Evolutionary conservation across 305 asterid species (phyloP), one percentile per base, ranked within the genome.

Genomic region (Solanum hybrid): DNA sequence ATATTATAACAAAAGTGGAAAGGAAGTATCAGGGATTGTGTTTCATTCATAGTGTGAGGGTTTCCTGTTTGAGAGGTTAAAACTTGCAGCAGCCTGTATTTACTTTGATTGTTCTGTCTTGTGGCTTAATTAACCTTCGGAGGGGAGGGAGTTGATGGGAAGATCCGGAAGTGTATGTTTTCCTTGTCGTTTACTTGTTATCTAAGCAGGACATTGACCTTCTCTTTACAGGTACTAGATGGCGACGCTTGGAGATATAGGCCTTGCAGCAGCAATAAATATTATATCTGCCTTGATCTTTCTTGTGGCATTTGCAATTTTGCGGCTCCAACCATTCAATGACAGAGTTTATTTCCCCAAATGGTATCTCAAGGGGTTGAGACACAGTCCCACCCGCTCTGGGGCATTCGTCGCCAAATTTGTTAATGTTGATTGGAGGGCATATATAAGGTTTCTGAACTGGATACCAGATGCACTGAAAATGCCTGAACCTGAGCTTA

Each of bases 401-500:
- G 98, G 99, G 90, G 91, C 95, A 3, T 93, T 91, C 37, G 96
- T 94, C 17, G 69, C 79, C 88, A 95, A 91, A 85, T 91, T 95
- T 92, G 98, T 97, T 73, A 97, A 97, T 91, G 91, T 97, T 94
- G 99, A 97, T 88, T 95, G 99, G 98, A 94, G 96, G 92, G 91
- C 99, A 36, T 97, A 95, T 87, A 78, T 95, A 89, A 92, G 95
- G 90, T 95, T 96, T 89, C 90, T 96, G 93, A 95, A 95, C 89
- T 97, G 99, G 99, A 95, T 97, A 87, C 99, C 99, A 7, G 99
- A 96, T 91, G 99, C 99, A 13, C 91, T 96, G 38, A 94, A 91
- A 92, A 97, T 97, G 99, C 99, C 99, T 22, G 99, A 97, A 78
- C 95, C 93, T 1, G 99, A 96, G 96, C 97, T 97, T 76, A 96